phyloP scores from a whole-genome alignment of 768 basidiomycete species.

The Termitomyces sp. region DNA sequence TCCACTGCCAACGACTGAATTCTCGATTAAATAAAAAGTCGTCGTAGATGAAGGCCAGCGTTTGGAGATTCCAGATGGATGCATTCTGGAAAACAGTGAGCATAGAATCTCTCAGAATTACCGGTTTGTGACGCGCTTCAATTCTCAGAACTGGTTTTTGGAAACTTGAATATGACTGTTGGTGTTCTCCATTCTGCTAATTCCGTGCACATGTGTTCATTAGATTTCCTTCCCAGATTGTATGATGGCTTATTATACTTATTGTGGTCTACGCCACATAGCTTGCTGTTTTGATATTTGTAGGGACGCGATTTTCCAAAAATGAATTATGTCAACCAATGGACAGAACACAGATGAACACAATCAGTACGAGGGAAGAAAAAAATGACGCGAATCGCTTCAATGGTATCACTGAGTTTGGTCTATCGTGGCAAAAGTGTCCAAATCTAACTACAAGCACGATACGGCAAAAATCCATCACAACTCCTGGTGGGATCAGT shows the following conservation, averaged over 20 bases:
- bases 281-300: neutral
- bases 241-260: neutral
- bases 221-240: neutral
- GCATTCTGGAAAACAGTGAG: conserved; percentile 57
- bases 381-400: neutral
- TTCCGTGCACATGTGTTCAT: neutral
- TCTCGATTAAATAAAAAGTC: conserved; percentile 25
- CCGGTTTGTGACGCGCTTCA: neutral
- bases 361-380: conserved; percentile 3
- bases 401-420: conserved; percentile 14
- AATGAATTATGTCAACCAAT: conserved; percentile 11
- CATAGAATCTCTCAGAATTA: neutral
- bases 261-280: neutral
- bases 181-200: conserved; percentile 11
- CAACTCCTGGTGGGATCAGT: conserved; percentile 25
- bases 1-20: neutral
- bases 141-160: conserved; percentile 63
- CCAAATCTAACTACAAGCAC: conserved; percentile 12
- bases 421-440: conserved; percentile 15
- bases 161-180: conserved; percentile 74
- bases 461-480: conserved; percentile 17
- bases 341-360: conserved; percentile 6
- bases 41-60: conserved; percentile 64
- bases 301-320: neutral
- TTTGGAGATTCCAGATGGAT: conserved; percentile 67